Conservation (phyloP, 257 asterid species). For the Solanum sejunctum region DNA sequence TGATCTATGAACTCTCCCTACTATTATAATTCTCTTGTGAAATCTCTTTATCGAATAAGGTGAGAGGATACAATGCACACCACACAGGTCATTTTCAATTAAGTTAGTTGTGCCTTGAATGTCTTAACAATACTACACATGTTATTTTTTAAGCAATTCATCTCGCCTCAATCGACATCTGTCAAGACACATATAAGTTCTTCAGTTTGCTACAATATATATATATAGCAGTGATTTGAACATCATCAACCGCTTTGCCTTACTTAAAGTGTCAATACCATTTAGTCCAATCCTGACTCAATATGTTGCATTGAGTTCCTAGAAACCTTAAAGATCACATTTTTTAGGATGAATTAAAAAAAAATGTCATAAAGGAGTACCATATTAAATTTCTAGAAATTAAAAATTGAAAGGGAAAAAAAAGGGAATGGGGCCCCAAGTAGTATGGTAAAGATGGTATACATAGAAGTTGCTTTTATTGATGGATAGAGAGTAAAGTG, state of each 20-base stretch:
- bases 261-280: neutral
- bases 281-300: neutral
- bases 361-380: no score
- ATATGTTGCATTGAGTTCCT: neutral
- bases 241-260: neutral
- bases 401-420: neutral
- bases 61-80: neutral
- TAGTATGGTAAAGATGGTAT: slow-evolving; percentile 1
- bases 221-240: neutral
- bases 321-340: no score
- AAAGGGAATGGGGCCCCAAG: neutral
- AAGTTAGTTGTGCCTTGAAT: neutral
- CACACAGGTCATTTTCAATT: neutral
- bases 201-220: neutral
- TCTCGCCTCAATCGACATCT: neutral
- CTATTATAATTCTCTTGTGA: no score
- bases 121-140: neutral
- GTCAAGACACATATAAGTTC: fast-evolving
- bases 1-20: no score
- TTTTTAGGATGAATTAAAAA: no score
- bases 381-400: neutral
- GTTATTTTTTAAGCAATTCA: neutral
- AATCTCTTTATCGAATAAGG: no score
- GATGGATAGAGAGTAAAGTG: slow-evolving; percentile 7
- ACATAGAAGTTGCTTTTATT: slow-evolving; percentile 1